Percentiles rank a stretch among this genome's conserved stretches.
phyloP scores from a whole-genome alignment of 2,329 filamentous ascomycete species.

The Colletotrichum limetticola region DNA sequence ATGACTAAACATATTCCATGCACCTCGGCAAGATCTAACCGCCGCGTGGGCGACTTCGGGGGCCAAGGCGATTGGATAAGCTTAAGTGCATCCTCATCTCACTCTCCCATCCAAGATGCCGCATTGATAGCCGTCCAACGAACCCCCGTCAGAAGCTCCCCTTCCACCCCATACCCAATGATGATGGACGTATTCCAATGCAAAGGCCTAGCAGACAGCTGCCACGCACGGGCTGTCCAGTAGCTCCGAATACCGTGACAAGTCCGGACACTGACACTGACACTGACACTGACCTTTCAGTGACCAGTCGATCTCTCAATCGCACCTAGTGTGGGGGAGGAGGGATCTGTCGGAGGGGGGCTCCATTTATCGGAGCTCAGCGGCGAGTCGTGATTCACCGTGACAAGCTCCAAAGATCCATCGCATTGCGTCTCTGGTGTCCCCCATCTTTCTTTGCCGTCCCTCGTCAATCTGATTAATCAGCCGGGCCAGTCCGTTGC shows the following conservation, averaged over 20 bases:
- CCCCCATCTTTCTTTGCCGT: conserved; percentile 8
- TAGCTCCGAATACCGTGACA: conserved; percentile 20
- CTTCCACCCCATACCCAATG: neutral
- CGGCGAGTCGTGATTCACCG: conserved; percentile 29
- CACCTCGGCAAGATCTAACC: conserved; percentile 15
- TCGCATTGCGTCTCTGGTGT: conserved; percentile 6
- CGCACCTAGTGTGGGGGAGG: neutral
- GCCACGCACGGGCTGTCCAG: neutral
- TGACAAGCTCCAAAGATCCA: conserved; percentile 19
- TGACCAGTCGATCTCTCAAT: conserved; percentile 14
- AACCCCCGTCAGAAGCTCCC: neutral
- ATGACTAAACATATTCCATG: neutral
- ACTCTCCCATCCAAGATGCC: conserved; percentile 23
- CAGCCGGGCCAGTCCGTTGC: conserved; percentile 20
- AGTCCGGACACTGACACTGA: conserved; percentile 3
- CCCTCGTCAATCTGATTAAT: conserved; percentile 29
- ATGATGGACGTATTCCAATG: neutral
- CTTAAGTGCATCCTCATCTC: conserved; percentile 22
- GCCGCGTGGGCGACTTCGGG: conserved; percentile 14
- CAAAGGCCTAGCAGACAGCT: neutral
- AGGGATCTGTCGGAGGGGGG: conserved; percentile 22
- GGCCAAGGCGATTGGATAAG: conserved; percentile 26
- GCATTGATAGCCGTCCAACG: neutral
- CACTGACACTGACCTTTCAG: neutral
- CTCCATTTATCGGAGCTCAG: conserved; percentile 33